These are phyloP conservation scores for Hypericum androsaemum DNA, from an alignment of 345 rosid species.

Conservation along the genomic window DNA sequence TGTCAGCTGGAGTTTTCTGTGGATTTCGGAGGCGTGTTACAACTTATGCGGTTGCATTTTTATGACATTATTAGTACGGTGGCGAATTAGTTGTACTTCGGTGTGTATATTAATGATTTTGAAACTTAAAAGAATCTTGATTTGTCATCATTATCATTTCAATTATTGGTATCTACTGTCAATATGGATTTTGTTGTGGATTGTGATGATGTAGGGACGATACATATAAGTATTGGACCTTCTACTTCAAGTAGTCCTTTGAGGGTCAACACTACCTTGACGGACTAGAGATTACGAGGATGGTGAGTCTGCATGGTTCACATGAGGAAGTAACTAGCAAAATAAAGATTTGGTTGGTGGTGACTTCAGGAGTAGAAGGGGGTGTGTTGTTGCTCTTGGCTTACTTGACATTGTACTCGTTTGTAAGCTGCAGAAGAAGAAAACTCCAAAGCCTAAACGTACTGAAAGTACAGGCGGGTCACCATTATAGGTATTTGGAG, in stretches of 20 bases:
- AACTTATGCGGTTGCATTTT: slow-evolving; percentile 84
- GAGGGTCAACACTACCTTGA: slow-evolving; percentile 58
- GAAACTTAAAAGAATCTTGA: slow-evolving; percentile 63
- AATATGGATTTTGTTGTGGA: slow-evolving; percentile 67
- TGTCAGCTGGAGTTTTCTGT: slow-evolving; percentile 72
- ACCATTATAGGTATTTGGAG: slow-evolving; percentile 60
- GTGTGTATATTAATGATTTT: no score
- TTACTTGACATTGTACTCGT: slow-evolving; percentile 22
- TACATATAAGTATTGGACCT: slow-evolving; percentile 70
- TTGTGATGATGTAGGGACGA: slow-evolving; percentile 38
- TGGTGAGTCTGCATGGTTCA: slow-evolving; percentile 29
- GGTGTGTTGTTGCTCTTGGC: slow-evolving; percentile 30
- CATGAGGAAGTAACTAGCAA: slow-evolving; percentile 25
- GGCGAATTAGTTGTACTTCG: slow-evolving; percentile 66
- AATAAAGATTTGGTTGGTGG: slow-evolving; percentile 40
- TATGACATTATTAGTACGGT: slow-evolving; percentile 72
- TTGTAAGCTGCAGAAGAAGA: slow-evolving; percentile 30
- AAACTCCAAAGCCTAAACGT: slow-evolving; percentile 30
- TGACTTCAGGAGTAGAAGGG: slow-evolving; percentile 55
- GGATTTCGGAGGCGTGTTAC: slow-evolving; percentile 30
- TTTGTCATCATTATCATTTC: slow-evolving; percentile 55
- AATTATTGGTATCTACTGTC: slow-evolving; percentile 56
- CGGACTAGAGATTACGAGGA: slow-evolving; percentile 83
- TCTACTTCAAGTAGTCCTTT: slow-evolving; percentile 50
- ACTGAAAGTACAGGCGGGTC: slow-evolving; percentile 71